Evolutionary conservation across 192 early-diverging fungal genomes (phyloP).

Genomic region (Phlyctochytrium planicorne): DNA sequence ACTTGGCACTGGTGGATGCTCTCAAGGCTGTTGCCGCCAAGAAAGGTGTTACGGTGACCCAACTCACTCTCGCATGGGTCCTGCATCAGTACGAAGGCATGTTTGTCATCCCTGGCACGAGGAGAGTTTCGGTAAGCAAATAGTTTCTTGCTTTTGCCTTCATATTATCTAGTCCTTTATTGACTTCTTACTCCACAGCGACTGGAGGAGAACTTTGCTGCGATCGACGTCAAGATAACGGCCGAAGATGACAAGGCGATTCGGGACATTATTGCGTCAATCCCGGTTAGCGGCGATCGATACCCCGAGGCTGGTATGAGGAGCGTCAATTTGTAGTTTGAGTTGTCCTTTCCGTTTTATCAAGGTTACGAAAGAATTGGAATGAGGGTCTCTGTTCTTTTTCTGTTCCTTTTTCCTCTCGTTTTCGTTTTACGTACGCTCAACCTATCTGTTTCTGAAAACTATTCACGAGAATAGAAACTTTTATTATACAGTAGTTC

Average conservation of each 20-base stretch:
- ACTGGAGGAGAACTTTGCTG: slow-evolving; percentile 41
- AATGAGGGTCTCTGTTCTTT: neutral
- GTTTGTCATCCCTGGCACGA: slow-evolving; percentile 51
- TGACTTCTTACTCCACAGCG: slow-evolving; percentile 1
- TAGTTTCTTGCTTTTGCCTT: neutral
- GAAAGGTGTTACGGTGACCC: slow-evolving; percentile 47
- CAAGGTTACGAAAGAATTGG: too few species aligned
- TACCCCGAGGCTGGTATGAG: slow-evolving; percentile 29
- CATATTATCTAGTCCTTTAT: neutral
- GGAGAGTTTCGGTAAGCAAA: slow-evolving; percentile 18
- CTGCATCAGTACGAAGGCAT: slow-evolving; percentile 45
- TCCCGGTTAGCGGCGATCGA: slow-evolving; percentile 33
- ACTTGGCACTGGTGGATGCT: slow-evolving; percentile 42
- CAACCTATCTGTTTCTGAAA: too few species aligned
- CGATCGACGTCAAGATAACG: slow-evolving; percentile 34
- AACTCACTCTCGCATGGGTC: slow-evolving; percentile 68
- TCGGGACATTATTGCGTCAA: slow-evolving; percentile 27
- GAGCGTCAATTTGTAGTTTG: slow-evolving; percentile 10
- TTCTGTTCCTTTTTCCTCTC: neutral
- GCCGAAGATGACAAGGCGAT: slow-evolving; percentile 37
- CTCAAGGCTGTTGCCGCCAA: slow-evolving; percentile 36
- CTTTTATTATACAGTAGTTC: too few species aligned
- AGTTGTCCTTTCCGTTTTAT: too few species aligned
- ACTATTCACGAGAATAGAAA: too few species aligned
- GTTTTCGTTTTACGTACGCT: too few species aligned